Evolutionary conservation across 441 rosid species (phyloP).

Genomic region (Capsella rubella): DNA sequence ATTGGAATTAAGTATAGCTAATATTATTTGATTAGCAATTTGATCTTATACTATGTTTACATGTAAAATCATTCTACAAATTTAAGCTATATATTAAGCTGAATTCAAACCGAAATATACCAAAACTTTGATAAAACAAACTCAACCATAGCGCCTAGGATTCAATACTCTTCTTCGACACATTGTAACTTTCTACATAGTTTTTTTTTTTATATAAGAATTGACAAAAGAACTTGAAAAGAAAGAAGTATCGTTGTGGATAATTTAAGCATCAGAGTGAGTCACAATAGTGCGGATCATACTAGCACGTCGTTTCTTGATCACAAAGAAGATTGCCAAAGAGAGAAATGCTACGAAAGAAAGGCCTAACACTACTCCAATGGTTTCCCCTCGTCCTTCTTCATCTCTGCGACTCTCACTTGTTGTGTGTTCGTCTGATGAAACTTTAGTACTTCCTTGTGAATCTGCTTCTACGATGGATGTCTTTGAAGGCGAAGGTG

Average conservation of each 20-base stretch:
- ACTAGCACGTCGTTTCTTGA: conserved; percentile 39
- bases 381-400: conserved; percentile 36
- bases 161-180: too few relatives aligned
- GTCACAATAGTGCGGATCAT: conserved; percentile 38
- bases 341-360: conserved; percentile 29
- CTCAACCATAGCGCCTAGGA: too few relatives aligned
- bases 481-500: conserved; percentile 63
- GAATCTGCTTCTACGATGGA: conserved; percentile 51
- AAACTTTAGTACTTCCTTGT: conserved; percentile 46
- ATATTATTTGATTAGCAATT: too few relatives aligned
- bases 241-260: not conserved
- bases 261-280: conserved; percentile 34
- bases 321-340: conserved; percentile 32
- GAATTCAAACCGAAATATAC: not conserved
- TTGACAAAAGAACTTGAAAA: conserved; percentile 7
- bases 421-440: conserved; percentile 61
- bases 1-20: too few relatives aligned
- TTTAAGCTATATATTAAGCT: not conserved
- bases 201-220: too few relatives aligned
- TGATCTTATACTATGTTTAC: too few relatives aligned
- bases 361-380: conserved; percentile 37
- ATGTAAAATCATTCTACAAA: too few relatives aligned
- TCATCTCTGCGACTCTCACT: conserved; percentile 50
- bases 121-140: not conserved
- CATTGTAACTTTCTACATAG: conserved; percentile 13